Base-by-base conservation (phyloP, 2,329 filamentous ascomycete species). In the Phialocephala subalpina region DNA sequence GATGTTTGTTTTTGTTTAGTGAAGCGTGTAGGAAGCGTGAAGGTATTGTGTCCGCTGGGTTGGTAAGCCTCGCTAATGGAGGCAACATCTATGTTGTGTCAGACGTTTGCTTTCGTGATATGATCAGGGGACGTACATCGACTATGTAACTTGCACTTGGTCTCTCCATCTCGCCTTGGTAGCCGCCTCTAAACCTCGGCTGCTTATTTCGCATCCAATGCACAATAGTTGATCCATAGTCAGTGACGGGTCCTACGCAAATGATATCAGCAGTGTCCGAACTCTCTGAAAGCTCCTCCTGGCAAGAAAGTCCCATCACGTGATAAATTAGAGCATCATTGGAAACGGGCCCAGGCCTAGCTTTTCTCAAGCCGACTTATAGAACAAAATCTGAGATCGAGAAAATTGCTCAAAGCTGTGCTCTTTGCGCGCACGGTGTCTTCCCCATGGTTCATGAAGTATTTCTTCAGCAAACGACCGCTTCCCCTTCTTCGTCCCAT, bases 1-100 rank as follows among this genome's bases (percentile, higher is more conserved):
- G 96, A 73, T 98, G 96, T 76, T 97, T 97, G 75, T 97, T 94
- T 77, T 99, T 99, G 82, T 98, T 98, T 7, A 98, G 87, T 0
- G 96, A 98, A n/a, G 96, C 97, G 77, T 99, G 96, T 47, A 99
- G 86, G 77, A 97, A 94, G 74, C 96, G 95, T n/a, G 93, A 92
- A 14, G 96, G 95, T 55, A 99, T 92, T 1, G 93, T 92, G 77
- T 97, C 94, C 65, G 90, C 93, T 22, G 94, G 89, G 69, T 87
- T 90, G 70, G 89, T 86, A 60, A 89, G 82, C 76, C 92, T 86
- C 40, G 92, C 94, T 52, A 90, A 84, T 1, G 96, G 95, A 2
- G 95, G 94, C 27, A 97, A 84, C 88, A 98, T 95, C 92, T 96
- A 73, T 36, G 40, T 18, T 52, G 22, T 29, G 60, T 75, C 58